phyloP scores from a whole-genome alignment of 192 early-diverging fungal species.

The Backusella sp. region DNA sequence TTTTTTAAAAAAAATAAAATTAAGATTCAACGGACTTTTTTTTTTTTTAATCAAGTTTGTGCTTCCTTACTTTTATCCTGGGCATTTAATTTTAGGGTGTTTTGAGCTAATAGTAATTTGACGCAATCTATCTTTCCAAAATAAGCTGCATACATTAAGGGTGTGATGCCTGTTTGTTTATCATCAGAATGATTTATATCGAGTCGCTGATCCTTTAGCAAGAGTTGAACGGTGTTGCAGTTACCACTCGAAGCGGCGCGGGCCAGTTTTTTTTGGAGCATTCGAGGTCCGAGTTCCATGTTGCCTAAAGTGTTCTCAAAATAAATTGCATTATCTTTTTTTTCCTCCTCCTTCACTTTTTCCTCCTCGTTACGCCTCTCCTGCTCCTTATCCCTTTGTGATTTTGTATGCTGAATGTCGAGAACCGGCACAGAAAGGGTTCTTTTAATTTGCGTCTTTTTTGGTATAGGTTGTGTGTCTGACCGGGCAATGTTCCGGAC shows the following conservation, averaged over 20 bases:
- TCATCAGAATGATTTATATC: conserved; percentile 73
- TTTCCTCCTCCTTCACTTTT: not conserved
- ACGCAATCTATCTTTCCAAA: conserved; percentile 79
- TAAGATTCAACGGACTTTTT: conserved; percentile 1
- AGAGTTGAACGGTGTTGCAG: conserved; percentile 51
- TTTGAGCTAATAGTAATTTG: conserved; percentile 65
- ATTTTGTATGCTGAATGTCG: not conserved
- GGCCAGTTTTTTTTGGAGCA: conserved; percentile 57
- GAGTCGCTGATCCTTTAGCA: conserved; percentile 42
- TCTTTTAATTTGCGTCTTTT: not conserved
- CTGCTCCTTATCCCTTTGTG: not conserved
- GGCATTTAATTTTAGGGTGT: conserved; percentile 65
- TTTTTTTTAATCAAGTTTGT: not conserved
- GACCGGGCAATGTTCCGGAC: not conserved
- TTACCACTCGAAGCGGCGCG: conserved; percentile 77
- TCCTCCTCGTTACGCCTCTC: not conserved
- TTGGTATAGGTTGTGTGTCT: not conserved
- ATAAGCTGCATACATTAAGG: conserved; percentile 83
- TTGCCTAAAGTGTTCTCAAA: conserved; percentile 8
- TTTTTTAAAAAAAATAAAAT: conserved; percentile 5
- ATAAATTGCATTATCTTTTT: conserved; percentile 4
- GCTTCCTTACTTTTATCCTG: conserved; percentile 53
- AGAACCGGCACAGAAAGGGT: not conserved
- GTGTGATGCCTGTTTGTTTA: conserved; percentile 78
- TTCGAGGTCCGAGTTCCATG: conserved; percentile 44